phyloP scores from a whole-genome alignment of 2,329 filamentous ascomycete species.

The Fusarium illudens region DNA sequence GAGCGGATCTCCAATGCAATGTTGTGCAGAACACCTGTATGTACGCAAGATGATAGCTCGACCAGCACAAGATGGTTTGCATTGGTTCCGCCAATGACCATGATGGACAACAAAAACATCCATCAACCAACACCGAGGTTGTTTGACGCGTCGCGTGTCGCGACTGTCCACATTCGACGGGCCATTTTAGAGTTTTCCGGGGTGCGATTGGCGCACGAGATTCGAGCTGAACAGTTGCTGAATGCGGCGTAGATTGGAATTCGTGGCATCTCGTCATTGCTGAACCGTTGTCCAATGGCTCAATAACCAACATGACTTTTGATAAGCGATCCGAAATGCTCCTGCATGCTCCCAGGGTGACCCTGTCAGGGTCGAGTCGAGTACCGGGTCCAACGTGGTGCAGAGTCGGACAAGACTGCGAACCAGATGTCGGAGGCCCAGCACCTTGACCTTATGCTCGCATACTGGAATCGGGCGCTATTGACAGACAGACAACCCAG shows the following conservation, averaged over 20 bases:
- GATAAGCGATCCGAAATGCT: constrained; percentile 28
- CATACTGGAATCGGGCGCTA: constrained; percentile 16
- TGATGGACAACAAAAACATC: constrained; percentile 23
- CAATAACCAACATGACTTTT: constrained; percentile 28
- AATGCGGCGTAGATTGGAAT: constrained; percentile 36
- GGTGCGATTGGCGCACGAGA: constrained; percentile 28
- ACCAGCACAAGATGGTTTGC: constrained; percentile 16
- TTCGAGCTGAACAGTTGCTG: constrained; percentile 30
- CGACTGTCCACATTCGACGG: constrained; percentile 6
- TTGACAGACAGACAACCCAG: constrained; percentile 2
- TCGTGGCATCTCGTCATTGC: constrained; percentile 37
- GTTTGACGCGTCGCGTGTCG: constrained; percentile 32
- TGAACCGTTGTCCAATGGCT: constrained; percentile 22
- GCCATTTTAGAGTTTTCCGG: constrained; percentile 15
- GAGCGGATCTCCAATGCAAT: constrained; percentile 40
- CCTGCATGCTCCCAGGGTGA: constrained; percentile 23
- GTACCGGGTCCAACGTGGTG: constrained; percentile 10
- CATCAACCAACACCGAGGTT: constrained; percentile 4
- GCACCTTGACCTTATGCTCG: constrained; percentile 7
- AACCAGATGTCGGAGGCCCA: constrained; percentile 16
- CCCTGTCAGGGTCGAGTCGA: constrained; percentile 15
- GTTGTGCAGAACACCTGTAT: constrained; percentile 38
- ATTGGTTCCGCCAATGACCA: not conserved
- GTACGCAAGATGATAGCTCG: constrained; percentile 17
- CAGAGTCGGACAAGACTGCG: constrained; percentile 26